Evolutionary conservation across 805 yeast species (phyloP).

Genomic region (Ogataea paradorogensis): DNA sequence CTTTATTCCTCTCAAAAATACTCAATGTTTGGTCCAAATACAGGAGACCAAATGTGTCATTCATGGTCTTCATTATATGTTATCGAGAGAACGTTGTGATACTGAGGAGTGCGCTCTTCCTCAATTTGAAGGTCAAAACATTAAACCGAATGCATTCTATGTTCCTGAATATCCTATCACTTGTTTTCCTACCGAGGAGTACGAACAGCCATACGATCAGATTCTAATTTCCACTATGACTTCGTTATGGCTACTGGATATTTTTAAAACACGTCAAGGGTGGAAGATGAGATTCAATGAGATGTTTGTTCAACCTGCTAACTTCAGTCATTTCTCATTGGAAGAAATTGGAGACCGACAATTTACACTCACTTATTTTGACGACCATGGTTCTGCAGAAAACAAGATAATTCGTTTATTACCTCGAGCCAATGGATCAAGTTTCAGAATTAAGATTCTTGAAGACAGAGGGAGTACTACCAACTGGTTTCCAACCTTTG

Average conservation of each 20-base stretch:
- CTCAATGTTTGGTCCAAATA: conserved; percentile 27
- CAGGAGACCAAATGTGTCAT: conserved; percentile 24
- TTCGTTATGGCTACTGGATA: conserved; percentile 28
- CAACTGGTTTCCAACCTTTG: conserved; percentile 30
- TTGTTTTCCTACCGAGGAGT: conserved; percentile 17
- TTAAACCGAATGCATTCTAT: conserved; percentile 24
- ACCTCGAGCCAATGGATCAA: conserved; percentile 13
- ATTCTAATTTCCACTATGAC: conserved; percentile 25
- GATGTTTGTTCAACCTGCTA: conserved; percentile 23
- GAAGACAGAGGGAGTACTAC: conserved; percentile 20
- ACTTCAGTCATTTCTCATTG: conserved; percentile 24
- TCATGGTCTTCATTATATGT: conserved; percentile 24
- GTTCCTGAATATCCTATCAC: conserved; percentile 22
- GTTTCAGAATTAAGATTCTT: conserved; percentile 18
- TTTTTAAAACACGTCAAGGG: conserved; percentile 18
- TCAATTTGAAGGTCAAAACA: background rate
- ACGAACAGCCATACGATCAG: conserved; percentile 26
- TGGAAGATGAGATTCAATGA: conserved; percentile 19
- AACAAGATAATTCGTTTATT: conserved; percentile 18
- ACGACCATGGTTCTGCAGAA: conserved; percentile 28
- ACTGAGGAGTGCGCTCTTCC: conserved; percentile 19
- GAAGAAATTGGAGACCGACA: conserved; percentile 17
- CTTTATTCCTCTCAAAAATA: conserved; percentile 24
- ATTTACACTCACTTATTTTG: conserved; percentile 22
- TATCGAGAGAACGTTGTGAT: conserved; percentile 29